Conservation (phyloP, 2,329 filamentous ascomycete genomes). For the Aphanoascus verrucosus region DNA sequence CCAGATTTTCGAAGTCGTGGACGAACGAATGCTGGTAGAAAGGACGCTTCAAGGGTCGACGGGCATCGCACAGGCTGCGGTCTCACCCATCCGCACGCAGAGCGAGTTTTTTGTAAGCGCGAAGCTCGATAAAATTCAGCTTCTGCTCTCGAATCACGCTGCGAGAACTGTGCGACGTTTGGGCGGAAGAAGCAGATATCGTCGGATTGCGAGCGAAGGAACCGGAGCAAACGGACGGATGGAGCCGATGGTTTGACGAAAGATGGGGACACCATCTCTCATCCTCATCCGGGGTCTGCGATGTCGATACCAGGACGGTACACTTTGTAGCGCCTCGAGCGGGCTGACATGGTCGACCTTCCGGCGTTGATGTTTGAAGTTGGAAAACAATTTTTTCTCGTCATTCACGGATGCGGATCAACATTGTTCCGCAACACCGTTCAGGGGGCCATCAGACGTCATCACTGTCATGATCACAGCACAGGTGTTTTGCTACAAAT, state of each 20-base stretch:
- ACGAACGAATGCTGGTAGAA: not conserved
- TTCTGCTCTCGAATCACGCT: not conserved
- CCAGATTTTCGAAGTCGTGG: not conserved
- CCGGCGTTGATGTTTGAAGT: not conserved
- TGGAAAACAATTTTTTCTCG: constrained; percentile 8
- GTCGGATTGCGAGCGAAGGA: constrained; percentile 61
- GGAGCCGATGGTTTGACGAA: constrained; percentile 35
- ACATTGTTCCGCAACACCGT: constrained; percentile 13
- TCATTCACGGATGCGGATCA: constrained; percentile 7
- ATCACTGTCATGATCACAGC: no score
- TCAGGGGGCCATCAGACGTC: constrained; percentile 14
- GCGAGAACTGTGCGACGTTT: not conserved
- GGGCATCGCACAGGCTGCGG: not conserved
- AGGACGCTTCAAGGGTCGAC: constrained; percentile 3
- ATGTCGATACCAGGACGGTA: constrained; percentile 8
- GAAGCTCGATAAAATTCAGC: not conserved
- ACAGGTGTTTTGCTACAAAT: not conserved
- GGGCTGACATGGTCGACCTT: constrained; percentile 10
- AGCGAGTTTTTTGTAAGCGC: not conserved
- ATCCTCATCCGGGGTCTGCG: constrained; percentile 13
- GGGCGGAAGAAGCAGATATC: constrained; percentile 39
- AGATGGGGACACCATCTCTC: constrained; percentile 31
- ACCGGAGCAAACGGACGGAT: constrained; percentile 54
- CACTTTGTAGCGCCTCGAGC: not conserved
- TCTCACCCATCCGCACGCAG: not conserved